phyloP scores from a whole-genome alignment of 805 yeast genomes.

The Kuraishia floccosa region DNA sequence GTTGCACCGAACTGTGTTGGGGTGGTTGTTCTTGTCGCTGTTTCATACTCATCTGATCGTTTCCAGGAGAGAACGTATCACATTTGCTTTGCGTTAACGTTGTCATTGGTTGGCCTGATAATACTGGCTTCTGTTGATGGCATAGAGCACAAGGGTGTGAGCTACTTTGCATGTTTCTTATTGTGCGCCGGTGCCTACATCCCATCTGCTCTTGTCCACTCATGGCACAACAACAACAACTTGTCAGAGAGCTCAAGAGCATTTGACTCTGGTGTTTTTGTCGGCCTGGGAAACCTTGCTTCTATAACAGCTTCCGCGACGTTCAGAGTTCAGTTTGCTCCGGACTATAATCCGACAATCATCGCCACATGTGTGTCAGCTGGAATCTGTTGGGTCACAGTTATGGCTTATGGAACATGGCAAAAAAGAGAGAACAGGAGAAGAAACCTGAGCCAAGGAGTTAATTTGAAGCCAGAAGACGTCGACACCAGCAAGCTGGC shows the following conservation, averaged over 20 bases:
- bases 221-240: slow-evolving; percentile 10
- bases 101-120: slow-evolving; percentile 7
- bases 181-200: slow-evolving; percentile 9
- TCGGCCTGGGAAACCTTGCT: slow-evolving; percentile 21
- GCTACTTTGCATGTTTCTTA: slow-evolving; percentile 9
- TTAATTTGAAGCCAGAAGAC: slow-evolving; percentile 4
- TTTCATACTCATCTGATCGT: slow-evolving; percentile 6
- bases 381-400: slow-evolving; percentile 6
- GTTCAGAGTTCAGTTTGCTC: slow-evolving; percentile 20
- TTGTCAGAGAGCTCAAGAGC: slow-evolving; percentile 7
- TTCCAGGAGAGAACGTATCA: slow-evolving; percentile 8
- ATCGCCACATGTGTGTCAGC: slow-evolving; percentile 8
- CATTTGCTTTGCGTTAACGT: slow-evolving; percentile 6
- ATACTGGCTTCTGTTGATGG: slow-evolving; percentile 7
- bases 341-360: slow-evolving; percentile 18
- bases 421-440: slow-evolving; percentile 6
- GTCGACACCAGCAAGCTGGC: slow-evolving; percentile 6
- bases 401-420: slow-evolving; percentile 6
- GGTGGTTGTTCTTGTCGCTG: slow-evolving; percentile 4
- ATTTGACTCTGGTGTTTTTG: slow-evolving; percentile 9
- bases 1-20: slow-evolving; percentile 10
- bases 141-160: slow-evolving; percentile 6
- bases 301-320: slow-evolving; percentile 21
- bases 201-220: slow-evolving; percentile 9
- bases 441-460: slow-evolving; percentile 6